phyloP scores from a whole-genome alignment of 2,329 filamentous ascomycete genomes.

The Fusarium palustre region DNA sequence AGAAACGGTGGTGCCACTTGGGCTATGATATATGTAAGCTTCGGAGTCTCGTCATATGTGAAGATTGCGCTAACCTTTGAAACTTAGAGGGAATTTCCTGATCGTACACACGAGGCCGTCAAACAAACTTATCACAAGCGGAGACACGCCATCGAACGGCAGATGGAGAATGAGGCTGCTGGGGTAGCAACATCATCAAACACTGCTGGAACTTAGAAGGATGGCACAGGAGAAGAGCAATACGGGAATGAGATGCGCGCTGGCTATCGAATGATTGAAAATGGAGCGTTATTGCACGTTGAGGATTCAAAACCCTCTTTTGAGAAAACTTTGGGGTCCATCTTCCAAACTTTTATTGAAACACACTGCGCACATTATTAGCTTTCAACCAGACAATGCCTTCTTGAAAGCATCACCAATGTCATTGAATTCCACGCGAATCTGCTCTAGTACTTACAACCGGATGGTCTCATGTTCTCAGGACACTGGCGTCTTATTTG shows the following conservation, averaged over 20 bases:
- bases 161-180: constrained; percentile 1
- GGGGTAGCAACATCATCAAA: no score
- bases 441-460: no score
- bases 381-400: no score
- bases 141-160: neutral
- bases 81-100: neutral
- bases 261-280: neutral
- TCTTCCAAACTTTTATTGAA: no score
- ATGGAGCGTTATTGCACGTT: neutral
- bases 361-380: no score
- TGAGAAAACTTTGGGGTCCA: no score
- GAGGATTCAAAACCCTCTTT: neutral
- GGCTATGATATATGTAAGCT: neutral
- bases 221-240: no score
- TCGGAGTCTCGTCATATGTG: fast-evolving
- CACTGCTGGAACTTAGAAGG: neutral
- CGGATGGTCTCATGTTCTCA: no score
- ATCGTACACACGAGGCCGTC: constrained; percentile 3
- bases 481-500: no score
- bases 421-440: no score
- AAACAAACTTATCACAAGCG: constrained; percentile 26
- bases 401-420: no score
- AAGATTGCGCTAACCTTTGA: neutral
- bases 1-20: neutral
- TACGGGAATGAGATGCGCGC: neutral